Evolutionary conservation across 768 basidiomycete genomes (phyloP), one percentile per base, ranked within the genome.

Genomic region (Russula emetica): DNA sequence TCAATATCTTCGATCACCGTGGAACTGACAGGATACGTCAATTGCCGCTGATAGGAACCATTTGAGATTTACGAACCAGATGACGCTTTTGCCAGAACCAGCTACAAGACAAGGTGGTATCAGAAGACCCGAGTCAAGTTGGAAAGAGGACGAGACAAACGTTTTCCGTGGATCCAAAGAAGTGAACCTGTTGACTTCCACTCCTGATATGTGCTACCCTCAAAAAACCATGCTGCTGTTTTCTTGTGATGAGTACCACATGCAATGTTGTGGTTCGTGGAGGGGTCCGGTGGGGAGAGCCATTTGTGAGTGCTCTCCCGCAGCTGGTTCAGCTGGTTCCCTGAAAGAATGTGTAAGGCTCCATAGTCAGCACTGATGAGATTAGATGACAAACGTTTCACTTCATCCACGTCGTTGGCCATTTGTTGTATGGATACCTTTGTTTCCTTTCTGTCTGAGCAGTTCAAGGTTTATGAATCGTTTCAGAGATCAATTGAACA

Each of bases 201-300:
- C 2, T 30, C n/a, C 1, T 49, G n/a, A 34, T 38, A 55, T 9
- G 22, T 40, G 22, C 24, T 40, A 0, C 26, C 45, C 50, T 49
- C 20, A 24, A 50, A 20, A 18, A 62, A 56, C 61, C 61, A 62
- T 0, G 45, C 30, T 26, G 61, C 34, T 2, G 50, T 40, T n/a
- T 28, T 36, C 26, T 44, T 28, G 20, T 50, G 32, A n/a, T 32
- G 36, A 16, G 55, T 28, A n/a, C 13, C 22, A n/a, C 34, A 32
- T 13, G 49, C 26, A 13, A 16, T 32, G 8, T 62, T 47, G 44
- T 49, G 54, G 30, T 62, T 62, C 20, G 32, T 55, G 5, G 47
- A 55, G 1, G 61, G 61, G 8, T 62, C 55, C 7, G 61, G 34
- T 28, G 61, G 61, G 2, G 61, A 62, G 36, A 62, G 61, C 61